These are phyloP conservation scores for Hanseniaspora thailandica DNA, from an alignment of 805 yeast genomes.

Conservation along the genomic window DNA sequence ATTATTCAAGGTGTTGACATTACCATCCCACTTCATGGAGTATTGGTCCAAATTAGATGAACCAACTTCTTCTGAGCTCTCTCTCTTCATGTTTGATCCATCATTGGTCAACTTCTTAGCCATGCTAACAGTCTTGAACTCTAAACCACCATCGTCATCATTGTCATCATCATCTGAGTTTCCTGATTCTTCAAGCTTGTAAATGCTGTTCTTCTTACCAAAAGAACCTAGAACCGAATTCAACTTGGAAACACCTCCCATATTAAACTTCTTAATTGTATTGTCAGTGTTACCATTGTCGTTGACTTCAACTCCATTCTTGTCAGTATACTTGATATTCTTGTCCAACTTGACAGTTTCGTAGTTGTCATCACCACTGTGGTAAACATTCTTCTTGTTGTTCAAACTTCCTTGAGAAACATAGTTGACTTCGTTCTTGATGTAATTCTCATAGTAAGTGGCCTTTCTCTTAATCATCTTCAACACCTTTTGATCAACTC, in stretches of 20 bases:
- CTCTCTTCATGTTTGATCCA: neutral
- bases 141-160: conserved; percentile 5
- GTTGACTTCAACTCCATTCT: neutral
- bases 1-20: conserved; percentile 21
- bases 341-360: conserved; percentile 7
- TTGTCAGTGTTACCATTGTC: neutral
- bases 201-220: conserved; percentile 15
- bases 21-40: conserved; percentile 12
- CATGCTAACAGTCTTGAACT: conserved; percentile 5
- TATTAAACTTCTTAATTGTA: conserved; percentile 8
- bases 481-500: conserved; percentile 23
- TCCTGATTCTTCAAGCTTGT: conserved; percentile 7
- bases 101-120: neutral
- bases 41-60: conserved; percentile 2
- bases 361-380: conserved; percentile 13
- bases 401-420: neutral
- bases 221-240: neutral
- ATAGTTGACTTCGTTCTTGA: conserved; percentile 12
- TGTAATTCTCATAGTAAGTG: conserved; percentile 23
- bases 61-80: conserved; percentile 14
- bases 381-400: conserved; percentile 5
- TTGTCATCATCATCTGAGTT: conserved; percentile 1
- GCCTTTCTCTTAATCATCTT: conserved; percentile 24
- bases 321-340: conserved; percentile 8
- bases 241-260: conserved; percentile 15